phyloP scores from a whole-genome alignment of 2,329 filamentous ascomycete genomes.

The Neonectria sp. region DNA sequence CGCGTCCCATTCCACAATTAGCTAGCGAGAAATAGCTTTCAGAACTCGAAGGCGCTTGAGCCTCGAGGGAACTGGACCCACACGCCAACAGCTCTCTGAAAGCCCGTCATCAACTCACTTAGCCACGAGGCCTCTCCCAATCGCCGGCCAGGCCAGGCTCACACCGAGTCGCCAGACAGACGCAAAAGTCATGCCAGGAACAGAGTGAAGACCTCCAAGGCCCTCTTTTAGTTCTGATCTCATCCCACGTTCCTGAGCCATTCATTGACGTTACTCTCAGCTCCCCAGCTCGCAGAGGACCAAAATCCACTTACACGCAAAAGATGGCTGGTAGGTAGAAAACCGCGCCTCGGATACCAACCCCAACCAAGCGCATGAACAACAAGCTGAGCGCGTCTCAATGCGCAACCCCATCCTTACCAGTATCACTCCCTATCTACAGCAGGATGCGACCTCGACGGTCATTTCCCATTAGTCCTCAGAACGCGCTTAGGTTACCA shows the following conservation, averaged over 20 bases:
- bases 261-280: slow-evolving; percentile 1
- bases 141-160: slow-evolving; percentile 13
- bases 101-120: slow-evolving; percentile 41
- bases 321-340: slow-evolving; percentile 4
- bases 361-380: slow-evolving; percentile 16
- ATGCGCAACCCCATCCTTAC: slow-evolving; percentile 7
- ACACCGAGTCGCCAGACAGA: slow-evolving; percentile 7
- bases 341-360: background rate
- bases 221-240: background rate
- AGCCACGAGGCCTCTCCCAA: slow-evolving; percentile 36
- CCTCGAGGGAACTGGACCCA: slow-evolving; percentile 33
- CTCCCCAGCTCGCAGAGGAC: background rate
- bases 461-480: slow-evolving; percentile 9
- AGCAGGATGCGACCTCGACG: background rate
- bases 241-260: slow-evolving; percentile 3
- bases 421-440: background rate
- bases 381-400: slow-evolving; percentile 13
- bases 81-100: slow-evolving; percentile 38
- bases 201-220: background rate
- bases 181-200: slow-evolving; percentile 13
- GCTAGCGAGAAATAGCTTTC: slow-evolving; percentile 10
- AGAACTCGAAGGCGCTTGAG: slow-evolving; percentile 19
- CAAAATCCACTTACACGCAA: slow-evolving; percentile 30
- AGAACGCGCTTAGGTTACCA: slow-evolving; percentile 1
- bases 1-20: slow-evolving; percentile 10